Evolutionary conservation across 495 filamentous ascomycete species (phyloP), one percentile per base, ranked within the genome.

Genomic region (Bryoglossum gracile): DNA sequence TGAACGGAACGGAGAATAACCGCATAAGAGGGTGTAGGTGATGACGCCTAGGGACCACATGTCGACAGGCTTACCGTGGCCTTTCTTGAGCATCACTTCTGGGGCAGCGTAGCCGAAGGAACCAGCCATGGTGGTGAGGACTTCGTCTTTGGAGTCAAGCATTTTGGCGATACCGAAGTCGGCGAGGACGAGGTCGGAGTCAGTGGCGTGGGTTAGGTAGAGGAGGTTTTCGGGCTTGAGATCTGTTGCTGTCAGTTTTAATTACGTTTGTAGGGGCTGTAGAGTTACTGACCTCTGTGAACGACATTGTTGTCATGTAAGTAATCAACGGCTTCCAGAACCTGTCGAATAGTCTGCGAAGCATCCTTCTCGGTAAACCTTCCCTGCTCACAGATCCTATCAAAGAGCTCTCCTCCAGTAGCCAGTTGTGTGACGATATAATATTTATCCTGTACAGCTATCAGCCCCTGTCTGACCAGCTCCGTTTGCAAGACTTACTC

Each of bases 1-100:
- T 53, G 87, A 88, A 46, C 92, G 83, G 81, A 97, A 99, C 23
- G 92, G 92, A 9, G 91, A 95, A 68, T 99, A 99, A 42, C 92
- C 92, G 67, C 92, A 99, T 33, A 99, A 86, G n/a, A 99, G 77
- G 13, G 94, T 97, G 69, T 99, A 99, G 23, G 94, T 97, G 61
- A 99, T 97, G 55, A 99, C 91, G 54, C 92, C 92, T 58, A 99
- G 73, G 8, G 91, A 96, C 92, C 92, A 99, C 87, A 99, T 94
- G 62, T 99, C 92, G 23, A 97, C 92, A n/a, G 92, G 86, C 65
- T 97, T 97, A 60, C 94, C 92, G 62, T 99, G 92, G 30, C 94
- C 92, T 56, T 87, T 79, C 72, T 95, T 96, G 40, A 95, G 73
- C 92, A 99, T 99, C 36, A 99, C 90, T 63, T 99, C 92, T 6